Base-by-base conservation (phyloP, 2,329 filamentous ascomycete species). In the Trichophyton verrucosum region DNA sequence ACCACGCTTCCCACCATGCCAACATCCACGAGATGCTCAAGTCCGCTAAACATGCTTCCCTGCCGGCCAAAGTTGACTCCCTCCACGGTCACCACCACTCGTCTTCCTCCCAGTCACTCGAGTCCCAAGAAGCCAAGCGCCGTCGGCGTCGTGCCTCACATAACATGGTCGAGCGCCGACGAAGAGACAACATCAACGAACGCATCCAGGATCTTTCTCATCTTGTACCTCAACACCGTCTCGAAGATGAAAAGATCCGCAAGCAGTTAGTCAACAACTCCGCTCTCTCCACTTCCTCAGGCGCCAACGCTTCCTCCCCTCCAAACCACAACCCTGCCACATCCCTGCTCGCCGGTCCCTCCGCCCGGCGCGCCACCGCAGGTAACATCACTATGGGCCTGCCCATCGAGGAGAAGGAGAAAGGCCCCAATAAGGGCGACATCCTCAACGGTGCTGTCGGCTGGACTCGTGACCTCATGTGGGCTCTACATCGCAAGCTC, bases 151-250 rank as follows among this genome's bases (percentile, higher is more conserved):
- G 94, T 44, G 94, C 96, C 70, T 97, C 92, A 0, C 94, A 99
- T 77, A 97, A 99, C 71, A 81, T 95, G 44, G 94, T 99, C 9
- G 94, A 99, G 77, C 89, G 94, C 61, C 86, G 94, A 58, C 87
- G 94, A 64, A 85, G 94, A 64, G 94, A 97, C 77, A 97, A 97
- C 72, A 99, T 99, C 79, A 99, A 99, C 68, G 94, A 99, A 75
- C 86, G 94, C 49, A 99, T 99, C 64, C 92, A 97, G 70, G 94
- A 99, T 70, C 82, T 99, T 6, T 96, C 92, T 70, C 89, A 91
- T 68, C 82, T 99, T 17, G 92, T 99, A 1, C 94, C 94, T 24
- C 82, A 86, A 63, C 94, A 99, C 74, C 86, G 94, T 63, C 81
- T 99, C 1, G 94, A 99, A 69, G 94, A 97, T 70, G 94, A 99